These are phyloP conservation scores for Cryoendolithus antarcticus DNA, from an alignment of 2,329 filamentous ascomycete genomes.

Conservation along the genomic window DNA sequence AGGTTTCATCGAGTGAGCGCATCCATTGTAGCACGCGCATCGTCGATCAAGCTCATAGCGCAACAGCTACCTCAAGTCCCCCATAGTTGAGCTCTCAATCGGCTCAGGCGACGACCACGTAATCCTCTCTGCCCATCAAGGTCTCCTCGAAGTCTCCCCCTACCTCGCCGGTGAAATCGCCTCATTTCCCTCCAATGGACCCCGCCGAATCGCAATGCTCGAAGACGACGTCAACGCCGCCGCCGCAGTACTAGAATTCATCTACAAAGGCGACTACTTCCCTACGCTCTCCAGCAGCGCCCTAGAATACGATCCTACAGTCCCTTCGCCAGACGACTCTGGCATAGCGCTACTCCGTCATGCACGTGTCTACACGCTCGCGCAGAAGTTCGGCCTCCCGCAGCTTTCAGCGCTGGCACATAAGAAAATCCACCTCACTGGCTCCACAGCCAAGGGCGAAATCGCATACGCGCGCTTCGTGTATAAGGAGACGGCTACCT, in stretches of 20 bases:
- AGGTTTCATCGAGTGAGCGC: conserved; percentile 34
- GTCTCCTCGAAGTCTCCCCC: conserved; percentile 59
- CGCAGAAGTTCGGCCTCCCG: conserved; percentile 59
- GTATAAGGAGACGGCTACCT: conserved; percentile 59
- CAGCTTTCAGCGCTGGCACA: conserved; percentile 65
- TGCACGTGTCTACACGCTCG: conserved; percentile 79
- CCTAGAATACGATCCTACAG: conserved; percentile 56
- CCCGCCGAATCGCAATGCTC: conserved; percentile 55
- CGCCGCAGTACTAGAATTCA: conserved; percentile 68
- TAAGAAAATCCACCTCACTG: conserved; percentile 84
- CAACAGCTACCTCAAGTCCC: conserved; percentile 35
- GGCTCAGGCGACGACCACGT: conserved; percentile 45
- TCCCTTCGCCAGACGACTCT: conserved; percentile 59
- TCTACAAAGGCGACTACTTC: conserved; percentile 82
- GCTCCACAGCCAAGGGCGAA: conserved; percentile 77
- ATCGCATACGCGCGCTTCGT: conserved; percentile 86
- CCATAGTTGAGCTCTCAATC: conserved; percentile 34
- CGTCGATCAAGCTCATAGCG: not conserved
- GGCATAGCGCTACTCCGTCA: conserved; percentile 78
- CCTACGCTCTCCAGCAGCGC: conserved; percentile 49
- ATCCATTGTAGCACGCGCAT: not conserved
- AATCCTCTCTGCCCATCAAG: conserved; percentile 67
- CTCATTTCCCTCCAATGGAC: conserved; percentile 43
- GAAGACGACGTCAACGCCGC: conserved; percentile 60
- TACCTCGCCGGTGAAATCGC: conserved; percentile 56